Evolutionary conservation across 2,329 filamentous ascomycete species (phyloP).

Genomic region (Neofusicoccum sp.): DNA sequence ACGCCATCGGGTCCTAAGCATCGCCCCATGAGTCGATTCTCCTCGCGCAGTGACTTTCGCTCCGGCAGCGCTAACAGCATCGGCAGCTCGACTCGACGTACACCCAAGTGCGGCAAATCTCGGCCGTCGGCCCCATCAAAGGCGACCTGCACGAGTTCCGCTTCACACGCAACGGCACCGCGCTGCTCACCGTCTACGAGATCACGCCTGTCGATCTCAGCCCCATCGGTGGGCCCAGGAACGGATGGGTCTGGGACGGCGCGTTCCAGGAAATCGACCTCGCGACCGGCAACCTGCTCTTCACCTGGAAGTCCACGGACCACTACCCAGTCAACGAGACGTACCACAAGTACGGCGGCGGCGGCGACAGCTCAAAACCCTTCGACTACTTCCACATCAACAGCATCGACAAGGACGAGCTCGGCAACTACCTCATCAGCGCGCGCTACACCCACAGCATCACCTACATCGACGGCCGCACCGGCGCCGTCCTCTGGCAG

Average conservation of each 20-base stretch:
- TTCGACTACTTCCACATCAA: conserved; percentile 45
- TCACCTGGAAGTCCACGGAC: conserved; percentile 41
- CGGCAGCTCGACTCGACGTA: conserved; percentile 21
- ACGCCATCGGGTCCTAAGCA: conserved; percentile 12
- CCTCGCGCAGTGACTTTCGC: neutral
- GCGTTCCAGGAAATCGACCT: conserved; percentile 47
- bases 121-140: conserved; percentile 23
- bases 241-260: conserved; percentile 45
- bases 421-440: conserved; percentile 27
- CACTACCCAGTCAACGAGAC: conserved; percentile 32
- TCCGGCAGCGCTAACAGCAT: neutral
- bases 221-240: conserved; percentile 31
- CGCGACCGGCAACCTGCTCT: conserved; percentile 39
- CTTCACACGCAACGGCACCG: conserved; percentile 44
- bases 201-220: conserved; percentile 39
- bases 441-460: conserved; percentile 24
- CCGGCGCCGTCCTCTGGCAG: conserved; percentile 51
- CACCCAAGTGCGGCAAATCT: conserved; percentile 20
- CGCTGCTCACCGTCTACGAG: conserved; percentile 44
- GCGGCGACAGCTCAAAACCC: conserved; percentile 31
- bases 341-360: conserved; percentile 25
- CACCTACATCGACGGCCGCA: conserved; percentile 28
- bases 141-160: conserved; percentile 47
- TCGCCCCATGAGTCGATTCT: conserved; percentile 2
- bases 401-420: conserved; percentile 36